Base-by-base conservation (phyloP, 2,329 filamentous ascomycete genomes). In the Ophiostoma piceae region DNA sequence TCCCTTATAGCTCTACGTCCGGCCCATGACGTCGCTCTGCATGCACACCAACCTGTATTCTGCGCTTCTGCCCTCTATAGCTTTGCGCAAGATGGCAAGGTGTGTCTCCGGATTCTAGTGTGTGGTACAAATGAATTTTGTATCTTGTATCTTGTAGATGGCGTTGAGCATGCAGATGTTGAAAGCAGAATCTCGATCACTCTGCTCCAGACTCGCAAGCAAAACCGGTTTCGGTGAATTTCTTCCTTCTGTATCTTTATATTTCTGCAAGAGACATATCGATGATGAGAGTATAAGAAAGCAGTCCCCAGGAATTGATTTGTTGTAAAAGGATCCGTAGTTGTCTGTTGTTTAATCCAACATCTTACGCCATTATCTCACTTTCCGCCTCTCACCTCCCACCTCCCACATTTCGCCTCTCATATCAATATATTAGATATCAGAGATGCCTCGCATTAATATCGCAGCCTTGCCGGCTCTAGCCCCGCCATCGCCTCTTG, bases 31-130 rank as follows among this genome's bases (percentile, higher is more conserved):
- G 51, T 57, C 51, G 51, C 51, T 57, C 22, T 57, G 51, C 51
- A 57, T 57, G n/a, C 51, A 57, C 51, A 29, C 51, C 51, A 57
- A 57, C 51, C 51, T 22, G 51, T 26, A 57, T 57, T 57, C 51
- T 57, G n/a, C 51, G 2, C n/a, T 12, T 57, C 51, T 57, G 8
- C 51, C 47, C 51, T 57, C n/a, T 57, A 2, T 22, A 22, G 26
- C n/a, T 57, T 26, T 57, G 51, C 51, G 22, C 51, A 57, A 57
- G 51, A 22, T 4, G n/a, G 51, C 51, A 26, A 57, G 51, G 51
- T 29, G 51, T 26, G 11, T 22, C n/a, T 57, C n/a, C 1, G 9
- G 22, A 14, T 11, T 57, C 22, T 12, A 26, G 22, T 57, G 9
- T 26, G n/a, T 57, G 11, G 22, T 57, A 57, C 51, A 2, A 26